These are phyloP conservation scores for Ulvella scutata DNA, from an alignment of 139 green algal genomes.

Conservation along the genomic window DNA sequence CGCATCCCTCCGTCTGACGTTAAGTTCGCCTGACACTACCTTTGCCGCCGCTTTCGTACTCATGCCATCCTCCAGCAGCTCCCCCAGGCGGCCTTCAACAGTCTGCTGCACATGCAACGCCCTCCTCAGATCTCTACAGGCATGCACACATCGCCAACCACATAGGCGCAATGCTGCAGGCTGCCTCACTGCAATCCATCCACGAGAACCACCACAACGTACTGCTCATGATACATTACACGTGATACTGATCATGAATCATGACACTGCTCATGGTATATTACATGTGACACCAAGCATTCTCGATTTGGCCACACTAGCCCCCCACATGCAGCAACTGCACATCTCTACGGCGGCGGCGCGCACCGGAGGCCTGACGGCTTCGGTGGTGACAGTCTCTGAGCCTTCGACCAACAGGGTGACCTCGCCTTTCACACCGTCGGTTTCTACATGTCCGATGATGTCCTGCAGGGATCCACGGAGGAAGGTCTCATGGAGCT, in stretches of 20 bases:
- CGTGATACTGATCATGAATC: neutral
- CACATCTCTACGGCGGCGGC: neutral
- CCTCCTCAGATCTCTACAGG: no score
- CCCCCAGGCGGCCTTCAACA: neutral
- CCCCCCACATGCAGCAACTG: neutral
- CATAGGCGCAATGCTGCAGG: no score
- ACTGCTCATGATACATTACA: neutral
- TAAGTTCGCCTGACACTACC: neutral
- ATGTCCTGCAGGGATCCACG: constrained; percentile 23
- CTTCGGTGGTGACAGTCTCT: neutral
- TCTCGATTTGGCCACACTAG: no score
- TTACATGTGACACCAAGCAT: neutral
- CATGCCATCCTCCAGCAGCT: neutral
- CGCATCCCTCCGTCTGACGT: neutral
- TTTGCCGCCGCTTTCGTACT: neutral
- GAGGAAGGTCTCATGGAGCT: constrained; percentile 73
- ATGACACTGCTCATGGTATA: neutral
- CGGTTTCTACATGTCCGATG: neutral
- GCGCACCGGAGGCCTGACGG: neutral
- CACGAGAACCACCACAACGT: neutral
- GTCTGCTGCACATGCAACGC: neutral
- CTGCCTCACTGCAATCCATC: neutral
- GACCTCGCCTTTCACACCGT: neutral
- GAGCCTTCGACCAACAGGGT: neutral
- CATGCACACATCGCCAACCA: no score